These are phyloP conservation scores for Umbelopsis ramanniana DNA, from an alignment of 192 early-diverging fungal species.

Conservation along the genomic window DNA sequence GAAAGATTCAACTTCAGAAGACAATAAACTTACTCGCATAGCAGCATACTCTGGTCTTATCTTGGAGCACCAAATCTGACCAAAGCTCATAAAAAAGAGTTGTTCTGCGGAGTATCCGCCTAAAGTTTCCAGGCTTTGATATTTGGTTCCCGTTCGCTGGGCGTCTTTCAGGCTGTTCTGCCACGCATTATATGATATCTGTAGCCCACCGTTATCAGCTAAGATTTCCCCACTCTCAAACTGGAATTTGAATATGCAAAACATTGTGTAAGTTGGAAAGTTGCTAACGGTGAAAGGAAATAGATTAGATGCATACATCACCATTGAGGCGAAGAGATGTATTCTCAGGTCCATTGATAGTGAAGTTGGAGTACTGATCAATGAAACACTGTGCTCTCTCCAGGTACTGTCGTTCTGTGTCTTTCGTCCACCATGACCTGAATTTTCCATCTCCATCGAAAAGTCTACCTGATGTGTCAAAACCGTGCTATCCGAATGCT, in stretches of 20 bases:
- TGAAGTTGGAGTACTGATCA: conserved; percentile 65
- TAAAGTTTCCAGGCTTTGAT: conserved; percentile 46
- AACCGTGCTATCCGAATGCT: conserved; percentile 57
- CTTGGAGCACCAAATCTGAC: conserved; percentile 65
- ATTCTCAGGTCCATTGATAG: conserved; percentile 45
- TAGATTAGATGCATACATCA: conserved; percentile 20
- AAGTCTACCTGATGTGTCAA: conserved; percentile 63
- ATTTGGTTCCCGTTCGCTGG: conserved; percentile 5
- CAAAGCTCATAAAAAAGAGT: conserved; percentile 68
- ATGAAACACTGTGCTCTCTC: conserved; percentile 64
- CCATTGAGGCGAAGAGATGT: conserved; percentile 54
- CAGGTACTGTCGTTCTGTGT: conserved; percentile 45
- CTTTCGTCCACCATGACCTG: conserved; percentile 48
- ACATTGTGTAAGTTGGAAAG: neutral
- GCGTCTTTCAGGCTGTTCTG: neutral
- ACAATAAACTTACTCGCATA: conserved; percentile 34
- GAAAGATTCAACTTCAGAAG: neutral
- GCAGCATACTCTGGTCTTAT: conserved; percentile 44
- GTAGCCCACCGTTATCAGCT: conserved; percentile 71
- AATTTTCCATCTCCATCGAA: conserved; percentile 59
- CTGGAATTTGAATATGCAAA: neutral
- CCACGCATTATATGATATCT: conserved; percentile 53
- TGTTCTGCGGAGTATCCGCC: conserved; percentile 55
- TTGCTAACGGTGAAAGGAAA: neutral
- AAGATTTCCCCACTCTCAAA: conserved; percentile 67